These are phyloP conservation scores for Gyromitra esculenta DNA, from an alignment of 2,329 filamentous ascomycete genomes.

Conservation along the genomic window DNA sequence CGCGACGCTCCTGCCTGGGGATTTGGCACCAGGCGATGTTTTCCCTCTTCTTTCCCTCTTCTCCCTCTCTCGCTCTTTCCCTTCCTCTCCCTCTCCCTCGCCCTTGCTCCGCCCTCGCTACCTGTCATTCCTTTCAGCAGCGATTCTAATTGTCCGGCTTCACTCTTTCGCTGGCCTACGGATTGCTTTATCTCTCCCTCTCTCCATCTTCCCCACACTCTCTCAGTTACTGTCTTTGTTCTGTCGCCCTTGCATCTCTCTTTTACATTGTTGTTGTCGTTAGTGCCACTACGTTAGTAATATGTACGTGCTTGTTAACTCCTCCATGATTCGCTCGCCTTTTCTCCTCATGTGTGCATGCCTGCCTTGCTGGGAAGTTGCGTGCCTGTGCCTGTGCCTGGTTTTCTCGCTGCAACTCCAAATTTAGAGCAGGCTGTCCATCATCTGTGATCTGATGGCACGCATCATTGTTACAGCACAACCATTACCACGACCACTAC, in stretches of 20 bases:
- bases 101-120: conserved; percentile 46
- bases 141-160: conserved; percentile 56
- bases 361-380: conserved; percentile 44
- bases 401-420: conserved; percentile 22
- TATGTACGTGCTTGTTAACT: conserved; percentile 46
- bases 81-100: conserved; percentile 55
- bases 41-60: conserved; percentile 37
- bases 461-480: conserved; percentile 45
- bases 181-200: conserved; percentile 58
- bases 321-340: conserved; percentile 46
- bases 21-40: conserved; percentile 13
- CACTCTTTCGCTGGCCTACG: conserved; percentile 59
- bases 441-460: conserved; percentile 45
- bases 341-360: conserved; percentile 29
- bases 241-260: conserved; percentile 40
- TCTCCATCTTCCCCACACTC: conserved; percentile 31
- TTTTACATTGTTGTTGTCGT: conserved; percentile 30
- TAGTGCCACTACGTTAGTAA: conserved; percentile 45
- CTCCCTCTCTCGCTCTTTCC: conserved; percentile 39
- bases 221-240: conserved; percentile 28
- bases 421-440: conserved; percentile 44
- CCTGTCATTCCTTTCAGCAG: conserved; percentile 56
- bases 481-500: background rate
- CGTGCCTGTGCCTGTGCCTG: conserved; percentile 25
- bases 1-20: conserved; percentile 3